Conservation (phyloP, 2,329 filamentous ascomycete species). For the Ceratocystis diversiconidia region DNA sequence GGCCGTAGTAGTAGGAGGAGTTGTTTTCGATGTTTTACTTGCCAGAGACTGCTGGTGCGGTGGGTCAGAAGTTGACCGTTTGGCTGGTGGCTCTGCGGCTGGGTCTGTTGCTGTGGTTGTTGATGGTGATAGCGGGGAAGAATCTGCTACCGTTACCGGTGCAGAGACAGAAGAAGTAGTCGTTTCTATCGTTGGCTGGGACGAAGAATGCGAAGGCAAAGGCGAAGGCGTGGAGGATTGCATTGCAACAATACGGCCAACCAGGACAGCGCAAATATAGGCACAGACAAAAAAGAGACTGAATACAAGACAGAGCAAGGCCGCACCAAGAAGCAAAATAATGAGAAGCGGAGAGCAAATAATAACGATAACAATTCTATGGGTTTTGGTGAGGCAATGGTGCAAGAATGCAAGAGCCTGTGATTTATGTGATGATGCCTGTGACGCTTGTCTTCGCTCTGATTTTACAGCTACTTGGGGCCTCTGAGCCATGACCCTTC, state of each 20-base stretch:
- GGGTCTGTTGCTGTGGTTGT: conserved; percentile 10
- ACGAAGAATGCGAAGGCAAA: too few relatives aligned
- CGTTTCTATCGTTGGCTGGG: not conserved
- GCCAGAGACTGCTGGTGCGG: not conserved
- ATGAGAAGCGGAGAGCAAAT: conserved; percentile 9
- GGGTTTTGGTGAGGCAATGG: not conserved
- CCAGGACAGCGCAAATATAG: conserved; percentile 11
- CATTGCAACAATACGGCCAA: conserved; percentile 9
- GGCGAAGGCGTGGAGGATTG: conserved; percentile 7
- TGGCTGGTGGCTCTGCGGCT: not conserved
- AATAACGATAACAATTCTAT: conserved; percentile 8
- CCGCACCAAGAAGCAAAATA: conserved; percentile 4
- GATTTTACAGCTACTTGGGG: not conserved
- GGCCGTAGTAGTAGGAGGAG: not conserved
- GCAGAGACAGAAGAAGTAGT: not conserved
- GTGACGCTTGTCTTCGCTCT: not conserved
- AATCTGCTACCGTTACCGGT: not conserved
- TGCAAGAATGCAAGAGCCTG: conserved; percentile 1
- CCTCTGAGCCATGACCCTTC: not conserved
- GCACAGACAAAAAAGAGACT: conserved; percentile 13
- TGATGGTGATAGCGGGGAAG: not conserved
- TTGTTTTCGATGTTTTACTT: not conserved
- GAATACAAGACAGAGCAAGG: conserved; percentile 15
- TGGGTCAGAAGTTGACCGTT: not conserved
- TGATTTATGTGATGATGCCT: not conserved